A percentile compares a stretch with the other conserved stretches of the same genome.
phyloP scores from a whole-genome alignment of 345 rosid species.

The Dipteronia sinensis region DNA sequence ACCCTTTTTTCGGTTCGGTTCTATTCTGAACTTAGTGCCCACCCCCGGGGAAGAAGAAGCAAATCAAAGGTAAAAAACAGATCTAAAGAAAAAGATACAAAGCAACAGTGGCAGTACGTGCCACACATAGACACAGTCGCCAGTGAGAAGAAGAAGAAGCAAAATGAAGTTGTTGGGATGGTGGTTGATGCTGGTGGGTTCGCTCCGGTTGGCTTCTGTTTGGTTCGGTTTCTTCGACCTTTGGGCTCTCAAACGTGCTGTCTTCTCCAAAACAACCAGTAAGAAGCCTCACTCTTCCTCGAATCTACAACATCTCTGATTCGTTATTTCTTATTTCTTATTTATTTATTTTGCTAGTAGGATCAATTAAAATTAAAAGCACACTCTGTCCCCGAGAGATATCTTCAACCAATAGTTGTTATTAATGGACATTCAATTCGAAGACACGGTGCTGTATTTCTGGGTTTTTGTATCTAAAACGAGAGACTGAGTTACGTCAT shows the following conservation, averaged over 20 bases:
- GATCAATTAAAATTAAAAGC: neutral
- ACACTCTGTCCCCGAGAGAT: neutral
- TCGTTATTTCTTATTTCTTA: neutral
- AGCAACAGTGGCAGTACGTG: neutral
- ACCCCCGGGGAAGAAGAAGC: too few relatives aligned
- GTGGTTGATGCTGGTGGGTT: conserved; percentile 91
- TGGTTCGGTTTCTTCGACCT: conserved; percentile 97
- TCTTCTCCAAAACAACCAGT: conserved; percentile 82
- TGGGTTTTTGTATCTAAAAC: conserved; percentile 9
- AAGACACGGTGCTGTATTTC: conserved; percentile 13
- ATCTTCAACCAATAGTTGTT: neutral
- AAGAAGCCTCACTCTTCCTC: conserved; percentile 20
- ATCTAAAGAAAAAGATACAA: neutral
- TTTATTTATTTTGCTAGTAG: neutral
- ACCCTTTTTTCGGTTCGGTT: too few relatives aligned
- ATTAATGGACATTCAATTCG: conserved; percentile 1
- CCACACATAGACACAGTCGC: neutral
- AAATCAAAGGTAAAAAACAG: neutral
- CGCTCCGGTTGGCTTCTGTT: conserved; percentile 84
- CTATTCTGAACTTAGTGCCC: too few relatives aligned
- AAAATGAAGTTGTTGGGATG: conserved; percentile 85
- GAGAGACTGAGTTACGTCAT: neutral
- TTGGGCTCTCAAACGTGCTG: conserved; percentile 88
- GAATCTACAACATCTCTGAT: neutral
- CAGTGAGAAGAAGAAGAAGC: too few relatives aligned